phyloP scores from a whole-genome alignment of 202 grass and related monocot genomes.

The Alloteropsis angusta region DNA sequence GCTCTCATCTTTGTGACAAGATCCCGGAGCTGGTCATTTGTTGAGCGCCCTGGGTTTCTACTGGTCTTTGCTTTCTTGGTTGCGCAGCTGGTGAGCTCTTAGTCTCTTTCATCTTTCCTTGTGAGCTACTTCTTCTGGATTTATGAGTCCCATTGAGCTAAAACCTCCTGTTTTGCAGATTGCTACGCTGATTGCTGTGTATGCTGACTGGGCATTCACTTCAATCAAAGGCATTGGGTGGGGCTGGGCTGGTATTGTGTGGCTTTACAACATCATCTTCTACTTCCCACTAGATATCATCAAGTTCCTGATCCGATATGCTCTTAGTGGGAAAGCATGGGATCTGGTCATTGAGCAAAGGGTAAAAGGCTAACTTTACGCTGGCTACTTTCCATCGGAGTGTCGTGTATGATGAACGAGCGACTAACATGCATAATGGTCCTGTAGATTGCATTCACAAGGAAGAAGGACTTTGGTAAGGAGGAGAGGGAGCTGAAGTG shows the following conservation, averaged over 20 bases:
- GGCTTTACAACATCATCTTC: conserved; percentile 74
- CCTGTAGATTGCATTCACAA: conserved; percentile 50
- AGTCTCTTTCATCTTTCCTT: neutral
- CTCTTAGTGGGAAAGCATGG: conserved; percentile 84
- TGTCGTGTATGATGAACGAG: neutral
- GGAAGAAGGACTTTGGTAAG: conserved; percentile 60
- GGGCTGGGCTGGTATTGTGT: conserved; percentile 81
- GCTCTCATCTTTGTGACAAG: conserved; percentile 86
- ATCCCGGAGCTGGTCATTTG: conserved; percentile 72
- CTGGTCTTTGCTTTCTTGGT: conserved; percentile 59
- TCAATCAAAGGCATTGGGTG: conserved; percentile 74
- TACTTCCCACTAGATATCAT: conserved; percentile 85
- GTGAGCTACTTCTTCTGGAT: neutral
- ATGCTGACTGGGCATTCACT: conserved; percentile 68
- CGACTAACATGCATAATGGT: neutral
- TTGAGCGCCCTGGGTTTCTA: conserved; percentile 60
- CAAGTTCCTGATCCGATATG: conserved; percentile 83
- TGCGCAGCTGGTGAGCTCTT: conserved; percentile 54
- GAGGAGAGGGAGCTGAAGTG: conserved; percentile 67
- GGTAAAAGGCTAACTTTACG: conserved; percentile 18
- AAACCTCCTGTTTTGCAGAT: conserved; percentile 29
- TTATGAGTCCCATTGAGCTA: neutral
- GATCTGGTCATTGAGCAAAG: conserved; percentile 72
- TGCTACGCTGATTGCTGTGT: conserved; percentile 80
- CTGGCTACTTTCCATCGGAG: neutral